These are phyloP conservation scores for Alisma plantagoaquatica DNA, from an alignment of 106 monocot species.

Conservation along the genomic window DNA sequence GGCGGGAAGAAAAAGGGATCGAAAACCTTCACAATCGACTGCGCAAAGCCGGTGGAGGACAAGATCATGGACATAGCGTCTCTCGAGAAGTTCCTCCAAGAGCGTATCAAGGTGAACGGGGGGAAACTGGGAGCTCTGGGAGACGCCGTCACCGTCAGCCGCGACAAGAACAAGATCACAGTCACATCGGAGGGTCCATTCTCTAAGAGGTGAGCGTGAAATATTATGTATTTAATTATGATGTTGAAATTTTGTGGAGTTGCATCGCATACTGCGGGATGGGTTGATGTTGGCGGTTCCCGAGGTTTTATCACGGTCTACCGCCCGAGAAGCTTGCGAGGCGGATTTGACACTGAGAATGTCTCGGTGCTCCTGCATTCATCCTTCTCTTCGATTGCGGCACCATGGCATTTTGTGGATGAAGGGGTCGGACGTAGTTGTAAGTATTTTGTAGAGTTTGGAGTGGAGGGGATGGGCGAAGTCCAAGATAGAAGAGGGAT, in stretches of 20 bases:
- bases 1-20: slow-evolving; percentile 9
- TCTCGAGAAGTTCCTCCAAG: too few relatives aligned
- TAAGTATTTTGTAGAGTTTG: not conserved
- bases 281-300: slow-evolving; percentile 52
- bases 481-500: too few relatives aligned
- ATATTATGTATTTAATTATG: slow-evolving; percentile 68
- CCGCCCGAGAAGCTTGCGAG: slow-evolving; percentile 42
- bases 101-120: too few relatives aligned
- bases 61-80: too few relatives aligned
- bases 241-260: slow-evolving; percentile 75
- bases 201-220: slow-evolving; percentile 6
- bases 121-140: not conserved
- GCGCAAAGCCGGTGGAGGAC: too few relatives aligned
- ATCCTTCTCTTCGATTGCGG: slow-evolving; percentile 65
- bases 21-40: too few relatives aligned
- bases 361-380: slow-evolving; percentile 50
- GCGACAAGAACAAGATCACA: too few relatives aligned
- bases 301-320: slow-evolving; percentile 40
- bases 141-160: slow-evolving; percentile 6
- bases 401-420: slow-evolving; percentile 3
- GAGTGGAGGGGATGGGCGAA: not conserved
- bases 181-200: too few relatives aligned
- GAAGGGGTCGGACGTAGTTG: not conserved
- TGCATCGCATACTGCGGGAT: slow-evolving; percentile 66
- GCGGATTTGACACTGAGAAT: too few relatives aligned